phyloP scores from a whole-genome alignment of 2,329 filamentous ascomycete genomes.

The Tolypocladium ovalisporum region DNA sequence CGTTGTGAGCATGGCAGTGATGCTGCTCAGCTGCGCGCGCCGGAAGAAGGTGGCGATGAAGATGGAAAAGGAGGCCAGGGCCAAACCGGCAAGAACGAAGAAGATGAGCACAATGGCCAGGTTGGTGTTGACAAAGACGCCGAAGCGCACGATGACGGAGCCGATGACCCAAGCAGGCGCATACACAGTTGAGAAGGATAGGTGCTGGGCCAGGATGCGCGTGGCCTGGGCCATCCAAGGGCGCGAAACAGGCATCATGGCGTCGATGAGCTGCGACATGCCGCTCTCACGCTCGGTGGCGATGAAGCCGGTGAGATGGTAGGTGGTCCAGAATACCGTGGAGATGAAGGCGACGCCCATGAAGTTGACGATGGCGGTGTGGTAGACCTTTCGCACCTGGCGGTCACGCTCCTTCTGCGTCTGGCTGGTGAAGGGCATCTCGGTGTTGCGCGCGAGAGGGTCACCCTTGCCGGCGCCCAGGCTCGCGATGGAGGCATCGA shows the following conservation, averaged over 20 bases:
- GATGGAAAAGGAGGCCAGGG: constrained; percentile 70
- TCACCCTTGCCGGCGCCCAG: constrained; percentile 32
- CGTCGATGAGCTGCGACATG: constrained; percentile 80
- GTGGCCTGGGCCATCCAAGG: constrained; percentile 70
- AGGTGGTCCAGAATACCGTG: constrained; percentile 69
- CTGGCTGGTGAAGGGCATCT: constrained; percentile 67
- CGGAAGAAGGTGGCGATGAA: constrained; percentile 76
- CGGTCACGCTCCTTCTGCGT: constrained; percentile 57
- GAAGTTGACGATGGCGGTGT: constrained; percentile 60
- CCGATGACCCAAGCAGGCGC: constrained; percentile 74
- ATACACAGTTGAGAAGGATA: constrained; percentile 73
- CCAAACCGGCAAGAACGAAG: constrained; percentile 65
- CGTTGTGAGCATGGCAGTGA: constrained; percentile 60
- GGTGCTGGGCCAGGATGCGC: constrained; percentile 66
- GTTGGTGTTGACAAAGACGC: constrained; percentile 56
- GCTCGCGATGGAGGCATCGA: constrained; percentile 61
- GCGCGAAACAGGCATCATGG: constrained; percentile 72
- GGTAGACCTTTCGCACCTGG: constrained; percentile 58
- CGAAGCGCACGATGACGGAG: constrained; percentile 49
- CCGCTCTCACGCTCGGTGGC: constrained; percentile 77
- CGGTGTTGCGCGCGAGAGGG: constrained; percentile 30
- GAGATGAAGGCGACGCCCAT: constrained; percentile 72
- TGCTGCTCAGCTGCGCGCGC: constrained; percentile 79
- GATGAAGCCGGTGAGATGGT: constrained; percentile 78
- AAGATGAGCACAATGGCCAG: constrained; percentile 59